Evolutionary conservation across 164 flowering plant genomes (phyloP).

Genomic region (Vitis cinerea): DNA sequence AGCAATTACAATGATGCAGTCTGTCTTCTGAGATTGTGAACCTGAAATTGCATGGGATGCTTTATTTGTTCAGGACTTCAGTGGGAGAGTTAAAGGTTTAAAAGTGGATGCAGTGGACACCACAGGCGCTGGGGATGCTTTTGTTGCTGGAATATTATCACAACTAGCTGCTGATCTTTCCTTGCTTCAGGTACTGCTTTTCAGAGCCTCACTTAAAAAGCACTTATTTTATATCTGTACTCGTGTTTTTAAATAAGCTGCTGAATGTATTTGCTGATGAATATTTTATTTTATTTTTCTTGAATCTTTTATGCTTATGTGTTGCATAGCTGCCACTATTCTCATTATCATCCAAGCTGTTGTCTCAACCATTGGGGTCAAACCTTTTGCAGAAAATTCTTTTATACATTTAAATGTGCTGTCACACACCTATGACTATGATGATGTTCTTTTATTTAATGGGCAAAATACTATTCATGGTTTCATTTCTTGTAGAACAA

Average conservation of each 20-base stretch:
- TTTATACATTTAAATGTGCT: too few species aligned
- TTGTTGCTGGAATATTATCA: slow-evolving; percentile 87
- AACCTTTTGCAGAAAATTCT: too few species aligned
- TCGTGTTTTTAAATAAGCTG: too few species aligned
- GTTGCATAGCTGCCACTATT: too few species aligned
- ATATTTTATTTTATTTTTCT: too few species aligned
- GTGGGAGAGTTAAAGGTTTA: slow-evolving; percentile 72
- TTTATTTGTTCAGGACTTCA: slow-evolving; percentile 58
- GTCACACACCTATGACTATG: too few species aligned
- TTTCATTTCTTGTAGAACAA: too few species aligned
- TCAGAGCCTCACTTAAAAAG: not conserved
- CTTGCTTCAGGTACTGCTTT: slow-evolving; percentile 64
- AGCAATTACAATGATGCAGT: not conserved
- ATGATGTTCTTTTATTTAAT: too few species aligned
- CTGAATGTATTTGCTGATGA: too few species aligned
- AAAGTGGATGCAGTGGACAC: slow-evolving; percentile 88
- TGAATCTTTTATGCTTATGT: not conserved
- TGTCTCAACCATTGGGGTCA: not conserved
- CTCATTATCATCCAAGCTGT: not conserved
- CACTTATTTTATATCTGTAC: not conserved
- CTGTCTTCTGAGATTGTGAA: not conserved
- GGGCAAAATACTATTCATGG: too few species aligned
- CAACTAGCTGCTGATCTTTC: slow-evolving; percentile 72
- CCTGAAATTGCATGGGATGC: not conserved
- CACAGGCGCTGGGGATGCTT: slow-evolving; percentile 99